Percentiles rank a stretch among this genome's conserved stretches.
phyloP scores from a whole-genome alignment of 805 yeast genomes.

The Starmerella tilneyi region DNA sequence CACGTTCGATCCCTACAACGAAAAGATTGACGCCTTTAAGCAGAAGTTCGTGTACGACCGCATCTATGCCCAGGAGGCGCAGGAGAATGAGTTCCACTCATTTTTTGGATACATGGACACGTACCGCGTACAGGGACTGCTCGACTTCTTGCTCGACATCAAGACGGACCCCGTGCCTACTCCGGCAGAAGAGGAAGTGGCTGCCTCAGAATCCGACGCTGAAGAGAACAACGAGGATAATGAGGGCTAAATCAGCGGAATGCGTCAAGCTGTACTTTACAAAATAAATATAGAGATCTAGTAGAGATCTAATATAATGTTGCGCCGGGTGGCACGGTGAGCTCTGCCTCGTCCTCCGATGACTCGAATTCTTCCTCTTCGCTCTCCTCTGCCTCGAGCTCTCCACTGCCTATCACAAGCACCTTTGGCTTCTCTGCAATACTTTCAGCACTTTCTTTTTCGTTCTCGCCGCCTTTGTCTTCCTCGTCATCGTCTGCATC shows the following conservation, averaged over 20 bases:
- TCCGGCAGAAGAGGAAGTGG: slow-evolving; percentile 21
- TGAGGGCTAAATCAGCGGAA: neutral
- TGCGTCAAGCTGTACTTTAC: neutral
- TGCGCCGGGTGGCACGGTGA: neutral
- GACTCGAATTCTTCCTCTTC: slow-evolving; percentile 14
- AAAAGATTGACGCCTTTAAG: slow-evolving; percentile 76
- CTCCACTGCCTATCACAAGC: slow-evolving; percentile 25
- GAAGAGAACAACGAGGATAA: slow-evolving; percentile 17
- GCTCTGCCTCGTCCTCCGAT: slow-evolving; percentile 14
- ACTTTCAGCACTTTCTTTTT: slow-evolving; percentile 27
- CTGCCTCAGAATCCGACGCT: slow-evolving; percentile 32
- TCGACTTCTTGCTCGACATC: slow-evolving; percentile 41
- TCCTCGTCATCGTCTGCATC: slow-evolving; percentile 28
- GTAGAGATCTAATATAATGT: neutral
- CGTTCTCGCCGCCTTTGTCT: slow-evolving; percentile 28
- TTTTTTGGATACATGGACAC: slow-evolving; percentile 86
- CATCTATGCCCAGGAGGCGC: slow-evolving; percentile 79
- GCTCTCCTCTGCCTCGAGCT: slow-evolving; percentile 14
- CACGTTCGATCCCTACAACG: slow-evolving; percentile 53
- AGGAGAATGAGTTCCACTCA: slow-evolving; percentile 79
- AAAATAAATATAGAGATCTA: neutral
- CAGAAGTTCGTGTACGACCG: slow-evolving; percentile 81
- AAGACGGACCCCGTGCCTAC: slow-evolving; percentile 17
- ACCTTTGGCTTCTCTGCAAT: slow-evolving; percentile 23
- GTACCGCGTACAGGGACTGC: slow-evolving; percentile 54